phyloP scores from a whole-genome alignment of 768 basidiomycete species.

The Phlebiopsis gigantea region DNA sequence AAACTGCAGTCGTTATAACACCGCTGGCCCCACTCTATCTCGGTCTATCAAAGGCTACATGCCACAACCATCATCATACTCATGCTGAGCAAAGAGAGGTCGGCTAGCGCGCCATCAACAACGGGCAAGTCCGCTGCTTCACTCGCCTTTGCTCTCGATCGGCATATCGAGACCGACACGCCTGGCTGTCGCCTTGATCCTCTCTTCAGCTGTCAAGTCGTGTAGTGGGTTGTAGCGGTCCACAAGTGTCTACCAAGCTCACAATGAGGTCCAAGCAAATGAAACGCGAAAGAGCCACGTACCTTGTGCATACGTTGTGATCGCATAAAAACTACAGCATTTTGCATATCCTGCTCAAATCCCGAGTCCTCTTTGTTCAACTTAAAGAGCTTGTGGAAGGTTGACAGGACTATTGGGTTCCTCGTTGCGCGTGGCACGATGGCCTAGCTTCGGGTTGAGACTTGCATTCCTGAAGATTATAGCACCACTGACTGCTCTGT shows the following conservation, averaged over 20 bases:
- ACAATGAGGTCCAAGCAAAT: background rate
- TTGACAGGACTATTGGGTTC: conserved; percentile 39
- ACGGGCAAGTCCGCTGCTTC: background rate
- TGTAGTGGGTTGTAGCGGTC: conserved; percentile 85
- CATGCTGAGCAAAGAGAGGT: no score
- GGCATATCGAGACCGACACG: conserved; percentile 89
- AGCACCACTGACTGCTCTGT: conserved; percentile 19
- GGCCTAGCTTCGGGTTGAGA: conserved; percentile 27
- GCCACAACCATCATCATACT: no score
- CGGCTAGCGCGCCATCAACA: no score
- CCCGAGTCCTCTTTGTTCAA: conserved; percentile 21
- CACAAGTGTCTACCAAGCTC: conserved; percentile 52
- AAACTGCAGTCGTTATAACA: no score
- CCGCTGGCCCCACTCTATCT: no score
- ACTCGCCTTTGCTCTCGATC: conserved; percentile 29
- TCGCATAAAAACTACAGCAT: conserved; percentile 60
- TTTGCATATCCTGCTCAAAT: conserved; percentile 47
- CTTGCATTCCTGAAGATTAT: background rate
- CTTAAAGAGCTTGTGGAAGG: conserved; percentile 53
- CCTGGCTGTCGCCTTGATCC: conserved; percentile 78
- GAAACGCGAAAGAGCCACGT: conserved; percentile 15
- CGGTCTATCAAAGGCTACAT: no score
- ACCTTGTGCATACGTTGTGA: conserved; percentile 80
- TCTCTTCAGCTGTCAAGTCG: conserved; percentile 75
- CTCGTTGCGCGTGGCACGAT: conserved; percentile 30